These are phyloP conservation scores for Torulaspora maleeae DNA, from an alignment of 805 yeast genomes.

Conservation along the genomic window DNA sequence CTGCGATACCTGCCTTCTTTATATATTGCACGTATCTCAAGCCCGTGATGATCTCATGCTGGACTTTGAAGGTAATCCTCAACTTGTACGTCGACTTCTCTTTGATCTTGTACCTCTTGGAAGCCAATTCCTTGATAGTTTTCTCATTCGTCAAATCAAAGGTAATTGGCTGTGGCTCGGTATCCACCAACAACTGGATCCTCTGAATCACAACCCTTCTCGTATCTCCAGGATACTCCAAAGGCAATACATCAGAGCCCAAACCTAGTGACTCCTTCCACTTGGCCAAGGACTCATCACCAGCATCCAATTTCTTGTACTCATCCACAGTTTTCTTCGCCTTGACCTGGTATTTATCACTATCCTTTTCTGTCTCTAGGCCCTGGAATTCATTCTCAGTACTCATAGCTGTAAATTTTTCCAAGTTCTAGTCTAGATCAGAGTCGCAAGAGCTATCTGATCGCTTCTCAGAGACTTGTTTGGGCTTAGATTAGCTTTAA, in stretches of 20 bases:
- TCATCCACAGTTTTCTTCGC: constrained; percentile 77
- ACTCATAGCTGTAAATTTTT: constrained; percentile 17
- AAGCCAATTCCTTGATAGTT: constrained; percentile 52
- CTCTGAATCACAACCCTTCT: constrained; percentile 76
- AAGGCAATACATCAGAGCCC: constrained; percentile 56
- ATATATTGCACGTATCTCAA: constrained; percentile 78
- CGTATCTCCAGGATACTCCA: constrained; percentile 58
- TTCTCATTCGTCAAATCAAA: constrained; percentile 62
- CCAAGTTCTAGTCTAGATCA: neutral
- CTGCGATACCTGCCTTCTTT: constrained; percentile 82
- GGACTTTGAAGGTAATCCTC: constrained; percentile 73
- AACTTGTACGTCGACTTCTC: constrained; percentile 73
- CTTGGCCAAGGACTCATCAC: constrained; percentile 82
- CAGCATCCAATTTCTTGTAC: constrained; percentile 76
- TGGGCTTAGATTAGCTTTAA: neutral
- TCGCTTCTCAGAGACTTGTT: neutral
- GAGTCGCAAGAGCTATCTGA: neutral
- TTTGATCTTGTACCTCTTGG: constrained; percentile 67
- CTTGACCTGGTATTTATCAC: constrained; percentile 34
- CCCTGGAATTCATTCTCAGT: constrained; percentile 37
- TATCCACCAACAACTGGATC: constrained; percentile 66
- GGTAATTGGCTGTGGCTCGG: constrained; percentile 58
- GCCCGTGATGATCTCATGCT: constrained; percentile 88
- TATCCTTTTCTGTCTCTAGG: constrained; percentile 29
- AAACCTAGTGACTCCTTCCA: constrained; percentile 90